phyloP scores from a whole-genome alignment of 179 eudicot species.

The Beta corolliflora region DNA sequence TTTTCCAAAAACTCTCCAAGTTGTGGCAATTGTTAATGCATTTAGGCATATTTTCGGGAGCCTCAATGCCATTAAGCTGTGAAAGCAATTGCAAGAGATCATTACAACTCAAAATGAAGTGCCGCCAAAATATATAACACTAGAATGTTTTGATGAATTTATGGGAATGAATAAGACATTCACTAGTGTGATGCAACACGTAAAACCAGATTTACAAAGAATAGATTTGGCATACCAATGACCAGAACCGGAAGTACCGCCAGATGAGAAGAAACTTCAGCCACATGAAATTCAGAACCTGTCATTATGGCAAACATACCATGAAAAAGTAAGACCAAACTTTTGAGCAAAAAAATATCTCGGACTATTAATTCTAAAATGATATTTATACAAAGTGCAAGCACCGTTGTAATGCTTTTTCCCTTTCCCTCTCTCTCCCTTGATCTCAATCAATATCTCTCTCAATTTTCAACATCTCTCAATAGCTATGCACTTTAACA shows the following conservation, averaged over 20 bases:
- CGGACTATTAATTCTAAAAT: neutral
- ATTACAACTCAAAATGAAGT: neutral
- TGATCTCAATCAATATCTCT: neutral
- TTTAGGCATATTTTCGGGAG: constrained; percentile 96
- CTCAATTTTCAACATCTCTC: neutral
- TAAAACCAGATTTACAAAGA: neutral
- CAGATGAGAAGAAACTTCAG: constrained; percentile 91
- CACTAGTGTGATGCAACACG: constrained; percentile 1
- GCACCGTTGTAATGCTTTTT: neutral
- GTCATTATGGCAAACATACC: constrained; percentile 22
- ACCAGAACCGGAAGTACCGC: constrained; percentile 94
- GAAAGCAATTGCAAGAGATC: constrained; percentile 6
- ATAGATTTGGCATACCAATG: constrained; percentile 57
- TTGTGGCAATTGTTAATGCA: constrained; percentile 95
- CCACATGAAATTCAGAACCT: constrained; percentile 99
- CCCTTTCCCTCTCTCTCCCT: no score
- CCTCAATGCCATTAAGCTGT: constrained; percentile 83
- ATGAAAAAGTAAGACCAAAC: constrained; percentile 14
- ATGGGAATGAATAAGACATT: neutral
- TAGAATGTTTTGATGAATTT: neutral
- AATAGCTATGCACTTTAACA: neutral
- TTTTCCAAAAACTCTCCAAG: constrained; percentile 94
- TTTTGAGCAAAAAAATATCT: neutral
- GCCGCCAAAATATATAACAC: neutral
- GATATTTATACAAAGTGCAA: neutral